Conservation (phyloP, 768 basidiomycete genomes). For the Tephrocybe sp. region DNA sequence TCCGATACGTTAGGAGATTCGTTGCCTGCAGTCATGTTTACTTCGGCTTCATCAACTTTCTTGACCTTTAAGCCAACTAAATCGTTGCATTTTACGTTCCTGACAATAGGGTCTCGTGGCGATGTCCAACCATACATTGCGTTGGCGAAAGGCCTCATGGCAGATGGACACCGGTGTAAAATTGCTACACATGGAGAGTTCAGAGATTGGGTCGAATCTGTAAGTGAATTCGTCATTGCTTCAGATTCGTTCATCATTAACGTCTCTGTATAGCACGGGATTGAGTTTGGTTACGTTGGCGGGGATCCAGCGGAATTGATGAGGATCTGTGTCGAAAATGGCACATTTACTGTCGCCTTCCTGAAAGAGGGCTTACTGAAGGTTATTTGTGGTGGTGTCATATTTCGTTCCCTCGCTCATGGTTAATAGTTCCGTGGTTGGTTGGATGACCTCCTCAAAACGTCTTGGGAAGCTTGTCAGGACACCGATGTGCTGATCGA, state of each 20-base stretch:
- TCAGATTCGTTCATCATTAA: conserved; percentile 3
- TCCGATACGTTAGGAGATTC: conserved; percentile 64
- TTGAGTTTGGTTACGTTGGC: conserved; percentile 91
- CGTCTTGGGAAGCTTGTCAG: conserved; percentile 96
- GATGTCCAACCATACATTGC: conserved; percentile 99
- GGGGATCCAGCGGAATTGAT: conserved; percentile 98
- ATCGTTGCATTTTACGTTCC: conserved; percentile 84
- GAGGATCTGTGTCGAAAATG: conserved; percentile 97
- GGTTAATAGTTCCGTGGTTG: conserved; percentile 85
- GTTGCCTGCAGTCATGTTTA: conserved; percentile 92
- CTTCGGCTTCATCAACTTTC: conserved; percentile 93
- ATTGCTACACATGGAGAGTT: conserved; percentile 98
- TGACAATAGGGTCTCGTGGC: conserved; percentile 94
- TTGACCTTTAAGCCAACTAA: conserved; percentile 92
- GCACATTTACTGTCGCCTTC: conserved; percentile 95
- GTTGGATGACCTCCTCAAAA: conserved; percentile 93
- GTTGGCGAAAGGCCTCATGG: conserved; percentile 85
- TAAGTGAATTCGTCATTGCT: conserved; percentile 37
- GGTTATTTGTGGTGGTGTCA: conserved; percentile 36
- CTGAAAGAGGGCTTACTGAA: conserved; percentile 87
- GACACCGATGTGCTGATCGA: conserved; percentile 91
- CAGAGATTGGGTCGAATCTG: conserved; percentile 91
- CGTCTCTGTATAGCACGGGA: conserved; percentile 68
- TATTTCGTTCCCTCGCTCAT: conserved; percentile 4
- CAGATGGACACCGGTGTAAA: conserved; percentile 83